These are phyloP conservation scores for Vitis hybrid DNA, from an alignment of 177 flowering plant genomes.

Conservation along the genomic window DNA sequence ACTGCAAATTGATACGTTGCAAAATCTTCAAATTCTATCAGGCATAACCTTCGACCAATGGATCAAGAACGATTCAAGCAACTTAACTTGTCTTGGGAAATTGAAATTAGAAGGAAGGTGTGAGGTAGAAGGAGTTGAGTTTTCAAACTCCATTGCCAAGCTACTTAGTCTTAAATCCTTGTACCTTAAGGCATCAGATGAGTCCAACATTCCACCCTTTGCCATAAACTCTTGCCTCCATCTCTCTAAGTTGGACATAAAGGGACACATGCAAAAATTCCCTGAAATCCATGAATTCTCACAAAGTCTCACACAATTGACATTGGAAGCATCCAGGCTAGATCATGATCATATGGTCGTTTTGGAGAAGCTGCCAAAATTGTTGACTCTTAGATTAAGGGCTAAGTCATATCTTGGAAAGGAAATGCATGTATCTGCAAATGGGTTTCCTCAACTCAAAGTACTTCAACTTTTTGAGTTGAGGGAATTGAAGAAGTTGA, in stretches of 20 bases:
- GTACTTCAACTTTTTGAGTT: not conserved
- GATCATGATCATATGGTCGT: constrained; percentile 7
- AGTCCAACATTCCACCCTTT: too few relatives aligned
- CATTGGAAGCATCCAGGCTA: not conserved
- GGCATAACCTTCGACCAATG: too few relatives aligned
- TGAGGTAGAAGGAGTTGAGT: too few relatives aligned
- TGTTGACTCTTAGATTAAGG: not conserved
- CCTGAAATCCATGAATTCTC: not conserved
- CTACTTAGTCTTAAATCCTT: too few relatives aligned
- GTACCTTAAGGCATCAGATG: too few relatives aligned
- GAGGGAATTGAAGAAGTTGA: not conserved
- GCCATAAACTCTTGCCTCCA: not conserved
- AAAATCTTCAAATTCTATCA: too few relatives aligned
- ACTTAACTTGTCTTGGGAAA: too few relatives aligned
- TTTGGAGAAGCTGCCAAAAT: constrained; percentile 12
- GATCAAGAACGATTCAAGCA: too few relatives aligned
- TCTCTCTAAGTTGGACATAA: constrained; percentile 1
- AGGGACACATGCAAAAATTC: constrained; percentile 6
- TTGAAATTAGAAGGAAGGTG: too few relatives aligned
- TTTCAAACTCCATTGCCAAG: too few relatives aligned
- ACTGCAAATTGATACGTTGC: too few relatives aligned
- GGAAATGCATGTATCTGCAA: not conserved
- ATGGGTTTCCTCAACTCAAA: constrained; percentile 9
- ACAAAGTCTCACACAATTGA: not conserved
- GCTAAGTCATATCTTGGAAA: not conserved